Base-by-base conservation (phyloP, 2,329 filamentous ascomycete genomes). In the Diaporthe vexans region DNA sequence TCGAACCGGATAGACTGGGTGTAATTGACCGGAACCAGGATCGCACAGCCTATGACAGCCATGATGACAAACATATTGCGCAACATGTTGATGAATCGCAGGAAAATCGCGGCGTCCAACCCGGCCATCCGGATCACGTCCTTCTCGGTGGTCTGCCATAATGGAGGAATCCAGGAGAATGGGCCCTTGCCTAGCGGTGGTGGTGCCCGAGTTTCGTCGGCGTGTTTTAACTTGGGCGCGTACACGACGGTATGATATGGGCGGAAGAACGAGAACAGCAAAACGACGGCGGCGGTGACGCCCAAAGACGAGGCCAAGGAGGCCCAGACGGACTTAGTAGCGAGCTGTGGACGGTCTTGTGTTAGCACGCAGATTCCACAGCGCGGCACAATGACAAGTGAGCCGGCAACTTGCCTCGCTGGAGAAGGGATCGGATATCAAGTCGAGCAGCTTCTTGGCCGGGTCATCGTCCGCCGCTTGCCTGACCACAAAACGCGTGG, bases 211-310 rank as follows among this genome's bases (percentile, higher is more conserved):
- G 93, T 95, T 78, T 95, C 92, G 82, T 98, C 96, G 81, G 95
- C 94, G 86, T 98, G 93, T 82, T 97, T 97, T 65, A 97, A 88
- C 82, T 97, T 96, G 54, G 97, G 97, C 4, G 97, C 95, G 84
- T 99, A 99, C 63, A 99, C 94, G 78, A 96, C 90, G 73, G 93
- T 93, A 83, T 98, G 96, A 83, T 95, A 95, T 7, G 97, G 97
- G 75, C 97, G 94, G 72, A 98, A 88, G 79, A 98, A 86, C 76
- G 95, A 98, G 88, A 98, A 99, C 77, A 92, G 85, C 74, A 97
- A 82, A 76, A 94, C 92, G 78, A 98, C 92, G 78, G 92, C 87
- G 76, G 89, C 80, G 11, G 95, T 94, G 80, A 97, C 86, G 72
- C 91, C 93, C 58, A 98, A 81, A 4, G 96, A 97, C 29, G 94